Base-by-base conservation (phyloP, 257 asterid species). In the Pogostemon cablin region DNA sequence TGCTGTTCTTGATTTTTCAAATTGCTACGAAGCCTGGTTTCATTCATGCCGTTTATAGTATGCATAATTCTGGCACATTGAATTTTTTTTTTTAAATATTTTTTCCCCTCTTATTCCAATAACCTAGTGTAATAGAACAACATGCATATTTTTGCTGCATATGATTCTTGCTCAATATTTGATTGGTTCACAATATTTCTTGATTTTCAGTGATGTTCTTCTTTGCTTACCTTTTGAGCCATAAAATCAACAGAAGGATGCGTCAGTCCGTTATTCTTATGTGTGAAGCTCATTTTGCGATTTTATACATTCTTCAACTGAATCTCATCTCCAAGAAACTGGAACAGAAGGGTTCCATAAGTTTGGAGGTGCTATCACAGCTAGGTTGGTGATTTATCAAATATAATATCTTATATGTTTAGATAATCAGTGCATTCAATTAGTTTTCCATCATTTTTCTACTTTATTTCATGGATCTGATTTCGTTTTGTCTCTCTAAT, bases 21-120 rank as follows among this genome's bases (percentile, higher is more conserved):
- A 89, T 95, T 66, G 96, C 99, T 63, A 86, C 85, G 67, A 95
- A 91, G 80, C 97, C 99, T 69, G 99, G 99, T 79, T 82, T 95
- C 77, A 76, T 88, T 82, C 99, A 89, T 83, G 98, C 98, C 61
- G 79, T 88, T 65, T 95, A 95, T 82, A 85, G 99, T 95, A 89
- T 70, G 99, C 80, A 42, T 64, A 67, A 74, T 57, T 60, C 68
- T 38, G 63, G 46, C 52, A 1, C n/a, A 3, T 60, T 42, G 34
- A 38, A 42, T 73, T 48, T 6, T 6, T 58, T 41, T 2, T 12
- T 48, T 49, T 32, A 0, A 25, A 25, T 63, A 3, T 32, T 12
- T 35, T 11, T 12, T 35, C 7, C 49, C 59, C 37, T 53, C 17
- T 20, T 54, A 2, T 55, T 53, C 62, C 15, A 11, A 64, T 57